Evolutionary conservation across 768 basidiomycete genomes (phyloP).

Genomic region (Mrakia hoshinonis): DNA sequence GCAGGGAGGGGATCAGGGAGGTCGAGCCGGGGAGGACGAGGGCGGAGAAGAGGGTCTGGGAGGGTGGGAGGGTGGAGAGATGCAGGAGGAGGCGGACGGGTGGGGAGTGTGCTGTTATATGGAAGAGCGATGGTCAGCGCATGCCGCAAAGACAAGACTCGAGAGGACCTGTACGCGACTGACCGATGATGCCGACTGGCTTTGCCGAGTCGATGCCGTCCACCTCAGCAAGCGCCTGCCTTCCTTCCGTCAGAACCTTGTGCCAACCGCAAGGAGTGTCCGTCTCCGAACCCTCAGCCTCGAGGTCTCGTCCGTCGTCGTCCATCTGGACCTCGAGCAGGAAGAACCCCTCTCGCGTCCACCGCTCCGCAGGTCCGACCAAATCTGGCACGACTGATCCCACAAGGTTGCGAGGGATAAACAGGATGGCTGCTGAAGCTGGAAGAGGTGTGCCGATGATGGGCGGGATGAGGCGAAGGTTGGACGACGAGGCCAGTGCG

Average conservation of each 20-base stretch:
- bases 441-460: not conserved
- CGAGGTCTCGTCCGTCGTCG: not conserved
- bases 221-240: not conserved
- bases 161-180: not conserved
- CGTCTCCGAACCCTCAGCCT: not conserved
- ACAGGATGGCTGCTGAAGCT: not conserved
- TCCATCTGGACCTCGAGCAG: not conserved
- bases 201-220: not conserved
- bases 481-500: not conserved
- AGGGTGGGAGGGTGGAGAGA: not conserved
- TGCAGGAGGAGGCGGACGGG: not conserved
- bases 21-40: constrained; percentile 3
- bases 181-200: not conserved
- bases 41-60: not conserved
- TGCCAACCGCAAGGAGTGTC: not conserved
- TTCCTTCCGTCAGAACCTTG: not conserved
- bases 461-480: not conserved
- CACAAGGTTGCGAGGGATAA: not conserved
- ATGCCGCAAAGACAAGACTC: not conserved
- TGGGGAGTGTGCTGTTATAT: not conserved
- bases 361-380: not conserved
- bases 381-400: not conserved
- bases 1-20: not conserved
- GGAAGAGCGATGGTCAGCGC: not conserved
- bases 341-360: not conserved